phyloP scores from a whole-genome alignment of 305 asterid species.

The Solanum hybrid region DNA sequence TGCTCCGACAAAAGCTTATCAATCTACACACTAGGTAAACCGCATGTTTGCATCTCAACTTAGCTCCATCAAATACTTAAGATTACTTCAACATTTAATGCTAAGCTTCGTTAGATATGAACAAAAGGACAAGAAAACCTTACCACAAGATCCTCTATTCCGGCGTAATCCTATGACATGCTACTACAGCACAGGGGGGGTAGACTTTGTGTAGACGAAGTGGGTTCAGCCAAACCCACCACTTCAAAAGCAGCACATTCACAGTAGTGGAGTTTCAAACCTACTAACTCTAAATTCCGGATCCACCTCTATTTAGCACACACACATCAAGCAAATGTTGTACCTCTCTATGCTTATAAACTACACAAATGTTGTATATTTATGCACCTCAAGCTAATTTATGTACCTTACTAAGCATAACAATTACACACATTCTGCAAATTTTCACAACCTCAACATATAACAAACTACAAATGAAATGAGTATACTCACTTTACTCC shows the following conservation, averaged over 20 bases:
- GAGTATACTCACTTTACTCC: conserved; percentile 55
- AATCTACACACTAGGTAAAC: not conserved
- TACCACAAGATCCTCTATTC: not conserved
- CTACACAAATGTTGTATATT: not conserved
- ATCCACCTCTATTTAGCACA: not conserved
- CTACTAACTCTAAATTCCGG: not conserved
- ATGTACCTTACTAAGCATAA: not conserved
- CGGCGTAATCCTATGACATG: not conserved
- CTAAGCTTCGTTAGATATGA: not conserved
- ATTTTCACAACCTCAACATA: not conserved
- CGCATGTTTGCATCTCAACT: not conserved
- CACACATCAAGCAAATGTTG: not conserved
- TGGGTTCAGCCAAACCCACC: too few species aligned
- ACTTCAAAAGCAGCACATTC: not conserved
- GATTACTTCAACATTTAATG: not conserved
- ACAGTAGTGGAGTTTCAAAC: not conserved
- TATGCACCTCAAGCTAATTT: not conserved
- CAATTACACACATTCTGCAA: not conserved
- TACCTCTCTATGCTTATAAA: not conserved
- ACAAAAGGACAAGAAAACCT: not conserved
- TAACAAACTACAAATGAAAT: not conserved
- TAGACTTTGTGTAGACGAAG: too few species aligned
- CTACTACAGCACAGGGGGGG: not conserved
- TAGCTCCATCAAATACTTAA: not conserved
- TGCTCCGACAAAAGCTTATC: not conserved